A percentile compares a stretch with the other conserved stretches of the same genome.
phyloP scores from a whole-genome alignment of 371 early-diverging fungal genomes.

The Amoeboaphelidium protococcarum region DNA sequence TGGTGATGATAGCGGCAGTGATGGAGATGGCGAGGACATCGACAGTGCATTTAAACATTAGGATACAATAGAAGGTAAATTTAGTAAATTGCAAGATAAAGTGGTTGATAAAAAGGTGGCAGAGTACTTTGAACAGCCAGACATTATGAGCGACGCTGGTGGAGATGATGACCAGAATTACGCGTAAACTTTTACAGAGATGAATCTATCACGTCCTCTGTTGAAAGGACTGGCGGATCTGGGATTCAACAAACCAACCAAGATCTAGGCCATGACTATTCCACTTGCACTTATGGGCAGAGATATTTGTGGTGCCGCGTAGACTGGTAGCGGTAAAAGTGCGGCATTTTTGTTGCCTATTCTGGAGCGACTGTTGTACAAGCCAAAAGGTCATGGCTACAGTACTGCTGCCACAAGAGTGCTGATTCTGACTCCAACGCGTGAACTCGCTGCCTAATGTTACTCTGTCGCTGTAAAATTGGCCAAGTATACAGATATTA shows the following conservation, averaged over 20 bases:
- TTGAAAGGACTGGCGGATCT: constrained; percentile 51
- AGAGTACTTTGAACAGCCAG: constrained; percentile 7
- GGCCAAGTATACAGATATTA: constrained; percentile 7
- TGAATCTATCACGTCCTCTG: constrained; percentile 84
- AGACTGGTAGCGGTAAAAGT: constrained; percentile 91
- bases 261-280: constrained; percentile 70
- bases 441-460: constrained; percentile 77
- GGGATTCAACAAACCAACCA: constrained; percentile 56
- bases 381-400: too few species aligned
- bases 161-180: constrained; percentile 14
- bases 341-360: constrained; percentile 75
- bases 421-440: constrained; percentile 62
- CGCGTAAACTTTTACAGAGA: constrained; percentile 13
- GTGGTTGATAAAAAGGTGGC: background rate
- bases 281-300: constrained; percentile 40
- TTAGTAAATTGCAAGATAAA: constrained; percentile 2
- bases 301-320: constrained; percentile 90
- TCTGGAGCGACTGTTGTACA: constrained; percentile 14
- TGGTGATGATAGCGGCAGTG: constrained; percentile 6
- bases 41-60: background rate
- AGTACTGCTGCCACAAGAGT: constrained; percentile 42
- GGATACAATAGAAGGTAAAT: constrained; percentile 8
- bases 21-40: background rate
- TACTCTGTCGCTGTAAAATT: constrained; percentile 35
- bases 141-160: constrained; percentile 14